Percentiles rank a stretch among this genome's conserved stretches.
These are phyloP conservation scores for Fusarium subtropicale DNA, from an alignment of 2,329 filamentous ascomycete species.

Conservation along the genomic window DNA sequence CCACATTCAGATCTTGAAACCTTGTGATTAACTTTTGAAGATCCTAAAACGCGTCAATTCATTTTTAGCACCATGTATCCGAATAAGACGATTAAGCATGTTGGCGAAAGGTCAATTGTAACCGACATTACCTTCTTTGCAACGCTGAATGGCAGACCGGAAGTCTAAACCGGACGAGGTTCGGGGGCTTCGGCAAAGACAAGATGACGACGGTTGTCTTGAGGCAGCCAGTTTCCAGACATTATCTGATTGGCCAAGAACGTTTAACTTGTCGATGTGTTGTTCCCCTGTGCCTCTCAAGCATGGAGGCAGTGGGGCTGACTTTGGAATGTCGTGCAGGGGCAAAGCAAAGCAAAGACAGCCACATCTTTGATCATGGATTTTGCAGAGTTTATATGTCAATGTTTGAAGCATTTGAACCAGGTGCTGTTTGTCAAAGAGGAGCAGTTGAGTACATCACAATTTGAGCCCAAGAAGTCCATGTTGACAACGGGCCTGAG, in stretches of 20 bases:
- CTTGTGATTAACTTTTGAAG: constrained; percentile 1
- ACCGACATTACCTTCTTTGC: constrained; percentile 13
- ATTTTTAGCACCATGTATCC: neutral
- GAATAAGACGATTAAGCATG: neutral
- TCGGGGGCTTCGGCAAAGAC: constrained; percentile 42
- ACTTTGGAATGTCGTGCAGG: constrained; percentile 46
- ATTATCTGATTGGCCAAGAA: constrained; percentile 35
- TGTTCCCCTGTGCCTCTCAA: constrained; percentile 31
- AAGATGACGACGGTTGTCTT: constrained; percentile 27
- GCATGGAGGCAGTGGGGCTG: constrained; percentile 44
- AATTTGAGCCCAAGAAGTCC: neutral
- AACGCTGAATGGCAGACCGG: constrained; percentile 28
- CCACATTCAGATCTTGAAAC: constrained; percentile 27
- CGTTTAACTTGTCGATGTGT: constrained; percentile 33
- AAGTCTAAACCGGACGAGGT: constrained; percentile 35
- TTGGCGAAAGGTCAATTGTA: neutral
- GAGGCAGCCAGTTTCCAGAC: constrained; percentile 5
- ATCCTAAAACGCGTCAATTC: constrained; percentile 5
- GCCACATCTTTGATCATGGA: constrained; percentile 33
- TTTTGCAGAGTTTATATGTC: constrained; percentile 14
- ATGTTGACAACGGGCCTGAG: neutral
- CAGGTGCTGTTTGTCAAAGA: neutral
- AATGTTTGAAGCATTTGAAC: neutral
- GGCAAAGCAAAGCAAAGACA: constrained; percentile 39
- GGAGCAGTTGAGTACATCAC: no score